Evolutionary conservation across 2,329 filamentous ascomycete species (phyloP), one percentile per base, ranked within the genome.

Genomic region (Davidsoniella virescens): DNA sequence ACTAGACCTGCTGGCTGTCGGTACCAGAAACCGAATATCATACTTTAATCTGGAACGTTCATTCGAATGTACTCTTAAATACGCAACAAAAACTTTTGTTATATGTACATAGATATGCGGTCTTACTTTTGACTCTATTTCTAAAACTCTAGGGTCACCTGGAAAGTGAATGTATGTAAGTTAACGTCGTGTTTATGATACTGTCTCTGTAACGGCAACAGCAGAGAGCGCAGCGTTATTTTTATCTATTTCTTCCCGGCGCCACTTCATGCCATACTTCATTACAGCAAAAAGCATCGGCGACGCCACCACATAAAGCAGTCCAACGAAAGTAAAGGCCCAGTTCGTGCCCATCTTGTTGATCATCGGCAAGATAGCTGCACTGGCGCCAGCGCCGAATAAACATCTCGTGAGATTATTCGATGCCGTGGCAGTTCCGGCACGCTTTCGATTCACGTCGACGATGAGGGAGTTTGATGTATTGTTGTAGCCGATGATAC

Each of bases 361-460:
- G 8, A 73, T 68, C 66, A 80, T 67, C 9, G 70, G 70, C 3
- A 71, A 59, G 17, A 79, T 70, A 1, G 70, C 63, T 0, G 71
- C 73, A 14, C 67, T 72, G 2, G 68, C 69, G 0, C 64, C 69
- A 0, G 76, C 76, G 0, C 73, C 75, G 2, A 79, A 57, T 2
- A 74, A 59, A 50, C 76, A 80, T 4, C 75, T 60, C 1, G 70
- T 67, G 12, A 80, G 56, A 53, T 79, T 79, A 53, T 73, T 75
- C 0, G 72, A 68, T 0, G 75, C 75, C 1, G 72, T 72, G 0
- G 73, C 75, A 0, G 72, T 70, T 0, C 71, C 72, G 0, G 74
- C 69, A 16, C 65, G 66, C 0, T 64, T 64, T 0, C 72, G 73
- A 51, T 75, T 70, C 6, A 79, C 64, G 55, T 80, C 76, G 3